These are phyloP conservation scores for Xenoacremonium recifei DNA, from an alignment of 2,329 filamentous ascomycete genomes.

Conservation along the genomic window DNA sequence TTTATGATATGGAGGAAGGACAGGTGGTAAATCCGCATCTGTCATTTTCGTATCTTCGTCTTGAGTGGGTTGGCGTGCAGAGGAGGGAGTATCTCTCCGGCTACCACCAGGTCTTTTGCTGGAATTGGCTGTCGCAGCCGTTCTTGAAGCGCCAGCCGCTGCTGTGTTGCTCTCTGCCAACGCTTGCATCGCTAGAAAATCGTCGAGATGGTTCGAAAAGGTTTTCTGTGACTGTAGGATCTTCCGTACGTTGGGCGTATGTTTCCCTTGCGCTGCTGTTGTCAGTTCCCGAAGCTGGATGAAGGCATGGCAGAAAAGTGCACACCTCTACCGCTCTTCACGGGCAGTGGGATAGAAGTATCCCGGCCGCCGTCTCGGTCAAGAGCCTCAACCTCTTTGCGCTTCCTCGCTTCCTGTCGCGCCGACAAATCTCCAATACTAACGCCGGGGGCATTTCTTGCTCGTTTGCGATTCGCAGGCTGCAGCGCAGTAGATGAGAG, in stretches of 20 bases:
- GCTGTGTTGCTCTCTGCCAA: conserved; percentile 37
- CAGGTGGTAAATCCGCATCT: conserved; percentile 25
- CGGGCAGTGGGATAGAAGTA: conserved; percentile 66
- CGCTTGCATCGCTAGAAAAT: conserved; percentile 67
- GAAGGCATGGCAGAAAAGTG: too few species aligned
- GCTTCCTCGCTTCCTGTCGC: conserved; percentile 78
- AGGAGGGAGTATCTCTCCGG: conserved; percentile 23
- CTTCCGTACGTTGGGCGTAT: conserved; percentile 69
- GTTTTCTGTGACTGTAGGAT: conserved; percentile 80
- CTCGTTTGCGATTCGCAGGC: conserved; percentile 68
- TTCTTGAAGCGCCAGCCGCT: conserved; percentile 23
- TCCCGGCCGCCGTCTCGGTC: conserved; percentile 78
- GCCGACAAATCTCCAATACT: conserved; percentile 68
- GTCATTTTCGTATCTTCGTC: conserved; percentile 28
- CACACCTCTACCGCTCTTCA: conserved; percentile 47
- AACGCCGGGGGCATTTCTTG: conserved; percentile 52
- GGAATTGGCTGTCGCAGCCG: conserved; percentile 27
- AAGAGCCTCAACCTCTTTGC: conserved; percentile 78
- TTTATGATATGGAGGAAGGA: conserved; percentile 35
- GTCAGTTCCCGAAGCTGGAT: background rate
- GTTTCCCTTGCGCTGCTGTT: conserved; percentile 47
- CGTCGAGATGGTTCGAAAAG: conserved; percentile 78
- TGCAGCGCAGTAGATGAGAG: conserved; percentile 45
- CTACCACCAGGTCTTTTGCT: conserved; percentile 24
- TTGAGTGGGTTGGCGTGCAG: conserved; percentile 12